Evolutionary conservation across 176 grass and related monocot species (phyloP).

Genomic region (Aegilops longissima): DNA sequence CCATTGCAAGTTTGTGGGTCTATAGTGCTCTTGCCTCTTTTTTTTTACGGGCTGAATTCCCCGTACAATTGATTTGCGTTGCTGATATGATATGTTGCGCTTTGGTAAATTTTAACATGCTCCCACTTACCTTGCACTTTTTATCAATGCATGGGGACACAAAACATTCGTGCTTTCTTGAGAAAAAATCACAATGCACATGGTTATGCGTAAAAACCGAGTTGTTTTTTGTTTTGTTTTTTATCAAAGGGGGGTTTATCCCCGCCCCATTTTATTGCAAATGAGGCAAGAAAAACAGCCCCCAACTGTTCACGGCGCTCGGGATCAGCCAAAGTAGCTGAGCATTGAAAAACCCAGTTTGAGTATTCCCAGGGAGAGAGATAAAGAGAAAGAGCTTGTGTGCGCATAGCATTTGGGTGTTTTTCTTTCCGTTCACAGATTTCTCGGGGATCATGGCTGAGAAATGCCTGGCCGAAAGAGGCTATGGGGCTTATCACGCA

Average conservation of each 20-base stretch:
- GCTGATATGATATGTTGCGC: background rate
- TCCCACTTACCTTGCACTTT: background rate
- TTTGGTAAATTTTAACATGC: no score
- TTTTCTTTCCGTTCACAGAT: background rate
- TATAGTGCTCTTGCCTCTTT: no score
- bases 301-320: no score
- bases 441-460: background rate
- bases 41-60: background rate
- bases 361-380: no score
- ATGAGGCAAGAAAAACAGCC: no score
- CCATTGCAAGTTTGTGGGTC: no score
- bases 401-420: background rate
- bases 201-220: background rate
- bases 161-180: no score
- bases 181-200: background rate
- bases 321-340: no score
- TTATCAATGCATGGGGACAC: background rate
- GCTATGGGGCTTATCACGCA: background rate
- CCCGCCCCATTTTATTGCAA: no score
- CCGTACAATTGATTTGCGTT: no score
- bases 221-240: background rate
- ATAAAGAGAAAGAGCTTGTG: background rate
- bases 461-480: slow-evolving; percentile 6
- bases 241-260: no score
- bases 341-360: no score